Percentiles rank a stretch among this genome's conserved stretches.
phyloP scores from a whole-genome alignment of 2,329 filamentous ascomycete genomes.

The Magnaporthales sp. region DNA sequence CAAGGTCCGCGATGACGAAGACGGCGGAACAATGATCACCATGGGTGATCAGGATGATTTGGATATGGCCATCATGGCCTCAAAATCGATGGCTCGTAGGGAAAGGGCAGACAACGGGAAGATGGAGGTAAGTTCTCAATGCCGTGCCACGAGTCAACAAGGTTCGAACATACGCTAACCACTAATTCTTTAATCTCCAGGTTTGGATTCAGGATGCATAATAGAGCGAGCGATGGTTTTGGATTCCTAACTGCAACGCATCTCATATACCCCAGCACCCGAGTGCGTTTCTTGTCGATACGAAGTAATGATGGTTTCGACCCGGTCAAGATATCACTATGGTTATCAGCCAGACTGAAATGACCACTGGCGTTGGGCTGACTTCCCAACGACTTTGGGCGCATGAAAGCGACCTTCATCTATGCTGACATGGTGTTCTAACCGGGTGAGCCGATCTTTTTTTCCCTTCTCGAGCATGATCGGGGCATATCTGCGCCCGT shows the following conservation, averaged over 20 bases:
- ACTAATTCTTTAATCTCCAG: background rate
- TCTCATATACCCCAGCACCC: conserved; percentile 6
- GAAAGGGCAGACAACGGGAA: conserved; percentile 79
- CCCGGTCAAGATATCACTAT: background rate
- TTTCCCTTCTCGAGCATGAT: background rate
- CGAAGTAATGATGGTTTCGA: conserved; percentile 2
- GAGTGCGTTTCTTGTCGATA: conserved; percentile 4
- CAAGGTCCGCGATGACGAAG: conserved; percentile 76
- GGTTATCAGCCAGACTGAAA: background rate
- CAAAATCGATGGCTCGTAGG: conserved; percentile 59
- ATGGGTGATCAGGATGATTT: conserved; percentile 95
- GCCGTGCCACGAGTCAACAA: background rate
- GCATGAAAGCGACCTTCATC: background rate
- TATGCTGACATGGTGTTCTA: background rate
- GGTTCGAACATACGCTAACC: background rate
- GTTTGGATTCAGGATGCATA: conserved; percentile 6
- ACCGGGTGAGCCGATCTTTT: background rate
- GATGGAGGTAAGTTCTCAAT: conserved; percentile 72
- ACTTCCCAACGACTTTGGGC: background rate
- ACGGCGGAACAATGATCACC: conserved; percentile 81
- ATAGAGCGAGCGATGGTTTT: conserved; percentile 5
- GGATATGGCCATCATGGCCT: conserved; percentile 71
- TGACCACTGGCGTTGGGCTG: too few species aligned
- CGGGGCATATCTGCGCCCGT: background rate
- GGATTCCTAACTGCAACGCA: background rate